Evolutionary conservation across 371 early-diverging fungal species (phyloP).

Genomic region (Mortierella sp.): DNA sequence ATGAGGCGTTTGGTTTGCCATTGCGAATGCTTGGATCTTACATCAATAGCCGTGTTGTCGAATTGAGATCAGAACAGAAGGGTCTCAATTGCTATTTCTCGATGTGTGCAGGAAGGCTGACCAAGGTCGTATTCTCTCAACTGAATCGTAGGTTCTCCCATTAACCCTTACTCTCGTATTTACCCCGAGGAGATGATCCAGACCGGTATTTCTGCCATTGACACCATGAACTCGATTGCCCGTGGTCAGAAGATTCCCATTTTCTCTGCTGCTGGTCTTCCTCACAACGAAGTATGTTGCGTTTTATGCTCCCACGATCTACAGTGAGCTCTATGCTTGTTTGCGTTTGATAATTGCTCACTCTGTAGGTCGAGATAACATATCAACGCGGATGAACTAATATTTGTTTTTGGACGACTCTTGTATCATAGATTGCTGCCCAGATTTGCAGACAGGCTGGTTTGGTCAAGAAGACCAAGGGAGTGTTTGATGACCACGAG

Average conservation of each 20-base stretch:
- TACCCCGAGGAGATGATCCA: constrained; percentile 99
- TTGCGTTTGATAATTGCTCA: not conserved
- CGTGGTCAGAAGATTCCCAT: constrained; percentile 99
- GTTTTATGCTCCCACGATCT: not conserved
- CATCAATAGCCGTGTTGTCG: not conserved
- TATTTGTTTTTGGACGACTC: not conserved
- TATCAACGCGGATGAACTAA: not conserved
- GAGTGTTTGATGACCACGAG: constrained; percentile 97
- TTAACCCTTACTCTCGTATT: constrained; percentile 99
- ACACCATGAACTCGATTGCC: constrained; percentile 99
- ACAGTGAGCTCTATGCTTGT: constrained; percentile 1
- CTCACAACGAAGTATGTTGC: constrained; percentile 96
- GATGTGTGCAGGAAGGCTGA: not conserved
- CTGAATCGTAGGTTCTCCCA: constrained; percentile 85
- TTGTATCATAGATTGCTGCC: constrained; percentile 90
- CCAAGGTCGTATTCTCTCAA: not conserved
- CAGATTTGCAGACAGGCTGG: constrained; percentile 99
- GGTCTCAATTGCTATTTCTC: not conserved
- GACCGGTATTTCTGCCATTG: constrained; percentile 99
- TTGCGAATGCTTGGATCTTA: not conserved
- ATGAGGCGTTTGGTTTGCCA: no score
- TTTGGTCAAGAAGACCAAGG: constrained; percentile 97
- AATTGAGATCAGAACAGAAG: not conserved
- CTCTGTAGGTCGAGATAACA: constrained; percentile 1
- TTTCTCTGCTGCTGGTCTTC: constrained; percentile 99